Evolutionary conservation across 129 eudicot species (phyloP).

Genomic region (Scalesia atractyloides): DNA sequence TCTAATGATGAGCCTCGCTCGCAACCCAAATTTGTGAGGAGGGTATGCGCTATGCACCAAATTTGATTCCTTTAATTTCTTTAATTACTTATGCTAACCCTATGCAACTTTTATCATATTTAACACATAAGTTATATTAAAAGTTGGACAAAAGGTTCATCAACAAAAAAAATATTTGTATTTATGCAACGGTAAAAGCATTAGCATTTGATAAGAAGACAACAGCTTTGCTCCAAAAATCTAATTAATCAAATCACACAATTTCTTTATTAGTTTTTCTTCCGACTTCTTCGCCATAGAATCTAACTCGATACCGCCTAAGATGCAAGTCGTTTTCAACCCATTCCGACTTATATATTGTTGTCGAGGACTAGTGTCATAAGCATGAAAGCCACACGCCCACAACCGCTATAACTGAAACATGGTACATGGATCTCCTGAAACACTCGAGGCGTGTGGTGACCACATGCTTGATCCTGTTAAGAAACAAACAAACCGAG

Average conservation of each 20-base stretch:
- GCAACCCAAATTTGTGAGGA: too few relatives aligned
- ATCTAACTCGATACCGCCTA: slow-evolving; percentile 40
- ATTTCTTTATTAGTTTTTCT: slow-evolving; percentile 3
- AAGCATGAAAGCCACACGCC: slow-evolving; percentile 32
- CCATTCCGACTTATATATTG: slow-evolving; percentile 11
- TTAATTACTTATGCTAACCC: too few relatives aligned
- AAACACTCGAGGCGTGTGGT: slow-evolving; percentile 42
- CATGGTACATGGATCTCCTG: slow-evolving; percentile 36
- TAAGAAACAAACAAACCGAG: slow-evolving; percentile 21
- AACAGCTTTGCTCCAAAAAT: slow-evolving; percentile 1
- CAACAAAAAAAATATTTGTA: neutral
- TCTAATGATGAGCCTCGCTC: too few relatives aligned
- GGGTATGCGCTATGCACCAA: too few relatives aligned
- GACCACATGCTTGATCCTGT: slow-evolving; percentile 37
- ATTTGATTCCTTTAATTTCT: too few relatives aligned
- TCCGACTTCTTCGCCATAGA: slow-evolving; percentile 11
- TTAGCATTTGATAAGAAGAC: neutral
- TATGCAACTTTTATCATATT: too few relatives aligned
- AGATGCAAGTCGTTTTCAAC: slow-evolving; percentile 21
- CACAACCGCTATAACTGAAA: neutral
- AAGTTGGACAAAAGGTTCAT: too few relatives aligned
- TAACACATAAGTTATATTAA: too few relatives aligned
- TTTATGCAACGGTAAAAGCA: neutral
- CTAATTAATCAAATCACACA: neutral
- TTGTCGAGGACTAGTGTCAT: slow-evolving; percentile 22